Evolutionary conservation across 1,284 basidiomycete species (phyloP).

Genomic region (Sporisorium exsertum): DNA sequence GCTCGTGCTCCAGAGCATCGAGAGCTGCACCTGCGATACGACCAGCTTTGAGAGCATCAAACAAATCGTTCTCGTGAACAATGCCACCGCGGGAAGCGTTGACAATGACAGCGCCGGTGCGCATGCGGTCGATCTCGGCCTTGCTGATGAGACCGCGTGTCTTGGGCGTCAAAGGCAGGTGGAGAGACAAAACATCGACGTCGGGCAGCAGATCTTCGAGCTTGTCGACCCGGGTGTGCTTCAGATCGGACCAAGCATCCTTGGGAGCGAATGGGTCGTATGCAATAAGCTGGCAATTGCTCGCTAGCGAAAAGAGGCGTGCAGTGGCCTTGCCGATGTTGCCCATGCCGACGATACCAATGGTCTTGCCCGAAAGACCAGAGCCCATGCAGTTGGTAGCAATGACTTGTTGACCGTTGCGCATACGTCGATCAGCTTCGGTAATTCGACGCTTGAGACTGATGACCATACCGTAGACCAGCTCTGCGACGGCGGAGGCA

Average conservation of each 20-base stretch:
- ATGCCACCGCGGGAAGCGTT: constrained; percentile 4
- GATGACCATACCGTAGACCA: constrained; percentile 1
- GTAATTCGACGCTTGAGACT: constrained; percentile 10
- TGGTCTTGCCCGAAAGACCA: not conserved
- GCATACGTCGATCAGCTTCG: constrained; percentile 8
- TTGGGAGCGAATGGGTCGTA: constrained; percentile 8
- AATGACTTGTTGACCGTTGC: not conserved
- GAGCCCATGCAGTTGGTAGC: constrained; percentile 11
- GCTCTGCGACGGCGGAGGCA: constrained; percentile 4
- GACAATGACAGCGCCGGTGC: constrained; percentile 1
- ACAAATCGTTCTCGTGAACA: constrained; percentile 3
- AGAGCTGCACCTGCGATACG: constrained; percentile 2
- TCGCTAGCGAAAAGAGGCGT: constrained; percentile 2
- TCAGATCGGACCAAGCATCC: constrained; percentile 3
- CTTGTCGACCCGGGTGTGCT: not conserved
- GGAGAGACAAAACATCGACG: constrained; percentile 9
- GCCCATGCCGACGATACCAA: constrained; percentile 10
- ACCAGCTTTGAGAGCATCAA: constrained; percentile 6
- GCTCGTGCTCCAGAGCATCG: constrained; percentile 2
- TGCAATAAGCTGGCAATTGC: not conserved
- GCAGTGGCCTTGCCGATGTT: constrained; percentile 9
- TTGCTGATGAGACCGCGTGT: constrained; percentile 8
- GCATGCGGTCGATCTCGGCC: constrained; percentile 4
- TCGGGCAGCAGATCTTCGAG: constrained; percentile 1
- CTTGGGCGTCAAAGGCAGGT: constrained; percentile 7